These are phyloP conservation scores for Microbotryum scabiosae DNA, from an alignment of 1,284 basidiomycete genomes.

Conservation along the genomic window DNA sequence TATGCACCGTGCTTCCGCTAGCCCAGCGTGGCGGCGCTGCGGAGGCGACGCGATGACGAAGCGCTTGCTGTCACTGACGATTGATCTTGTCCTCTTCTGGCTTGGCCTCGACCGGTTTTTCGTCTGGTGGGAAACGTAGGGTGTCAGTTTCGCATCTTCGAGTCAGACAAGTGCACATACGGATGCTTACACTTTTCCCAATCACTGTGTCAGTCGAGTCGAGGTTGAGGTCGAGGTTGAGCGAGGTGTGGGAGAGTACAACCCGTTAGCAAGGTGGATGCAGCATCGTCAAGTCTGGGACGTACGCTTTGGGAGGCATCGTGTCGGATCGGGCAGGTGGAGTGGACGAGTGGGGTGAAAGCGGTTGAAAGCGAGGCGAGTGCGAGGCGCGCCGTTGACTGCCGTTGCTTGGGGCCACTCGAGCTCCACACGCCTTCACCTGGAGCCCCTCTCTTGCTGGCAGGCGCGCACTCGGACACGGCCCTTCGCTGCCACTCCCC, in stretches of 20 bases:
- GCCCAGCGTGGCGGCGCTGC: no score
- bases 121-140: conserved; percentile 44
- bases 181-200: conserved; percentile 84
- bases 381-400: no score
- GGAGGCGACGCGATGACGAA: neutral
- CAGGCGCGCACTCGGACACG: no score
- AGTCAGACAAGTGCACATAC: fast-evolving
- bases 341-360: neutral
- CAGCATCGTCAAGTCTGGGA: conserved; percentile 16
- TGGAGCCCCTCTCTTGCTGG: no score
- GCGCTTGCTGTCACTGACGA: conserved; percentile 48
- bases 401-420: no score
- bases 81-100: conserved; percentile 89
- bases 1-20: no score
- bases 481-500: no score
- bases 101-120: conserved; percentile 63
- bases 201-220: conserved; percentile 51
- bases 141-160: neutral
- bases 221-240: conserved; percentile 1
- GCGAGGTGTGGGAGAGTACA: neutral
- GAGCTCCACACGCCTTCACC: no score
- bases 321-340: neutral
- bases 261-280: neutral
- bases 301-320: conserved; percentile 73
- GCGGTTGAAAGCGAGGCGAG: neutral